These are phyloP conservation scores for Leishmania tropica DNA, from an alignment of 208 protist genomes.

Conservation along the genomic window DNA sequence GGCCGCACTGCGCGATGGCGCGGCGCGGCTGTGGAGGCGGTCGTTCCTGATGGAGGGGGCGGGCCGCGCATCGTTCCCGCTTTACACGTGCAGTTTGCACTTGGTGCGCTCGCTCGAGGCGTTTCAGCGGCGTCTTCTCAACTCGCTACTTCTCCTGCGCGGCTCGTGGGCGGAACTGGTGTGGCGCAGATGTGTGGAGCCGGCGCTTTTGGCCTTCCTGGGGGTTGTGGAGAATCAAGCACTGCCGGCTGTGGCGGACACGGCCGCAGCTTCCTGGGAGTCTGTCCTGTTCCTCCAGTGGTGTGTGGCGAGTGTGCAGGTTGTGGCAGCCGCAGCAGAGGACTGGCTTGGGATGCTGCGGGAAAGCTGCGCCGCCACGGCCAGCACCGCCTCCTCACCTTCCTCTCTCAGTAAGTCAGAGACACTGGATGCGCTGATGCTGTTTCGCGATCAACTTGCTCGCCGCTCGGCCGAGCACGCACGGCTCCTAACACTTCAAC, in stretches of 20 bases:
- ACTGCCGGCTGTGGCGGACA: neutral
- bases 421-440: conserved; percentile 19
- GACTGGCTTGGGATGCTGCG: conserved; percentile 44
- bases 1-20: conserved; percentile 36
- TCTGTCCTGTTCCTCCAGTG: conserved; percentile 22
- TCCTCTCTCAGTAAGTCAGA: conserved; percentile 8
- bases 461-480: conserved; percentile 23
- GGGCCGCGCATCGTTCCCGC: neutral
- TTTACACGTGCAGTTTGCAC: conserved; percentile 37
- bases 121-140: conserved; percentile 44
- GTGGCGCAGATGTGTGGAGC: conserved; percentile 23
- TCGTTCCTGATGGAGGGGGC: conserved; percentile 35
- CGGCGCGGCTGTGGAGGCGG: conserved; percentile 52
- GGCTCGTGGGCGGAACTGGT: conserved; percentile 13
- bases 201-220: conserved; percentile 21
- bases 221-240: conserved; percentile 20
- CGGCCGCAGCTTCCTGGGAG: conserved; percentile 14
- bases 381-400: neutral
- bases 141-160: conserved; percentile 33
- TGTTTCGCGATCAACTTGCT: conserved; percentile 23
- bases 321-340: conserved; percentile 31
- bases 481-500: conserved; percentile 5
- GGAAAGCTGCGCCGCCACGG: conserved; percentile 8
- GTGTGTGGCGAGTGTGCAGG: conserved; percentile 27
- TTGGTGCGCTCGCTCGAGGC: conserved; percentile 63